Evolutionary conservation across 2,329 filamentous ascomycete genomes (phyloP).

Genomic region (Calonectria hongkongensis): DNA sequence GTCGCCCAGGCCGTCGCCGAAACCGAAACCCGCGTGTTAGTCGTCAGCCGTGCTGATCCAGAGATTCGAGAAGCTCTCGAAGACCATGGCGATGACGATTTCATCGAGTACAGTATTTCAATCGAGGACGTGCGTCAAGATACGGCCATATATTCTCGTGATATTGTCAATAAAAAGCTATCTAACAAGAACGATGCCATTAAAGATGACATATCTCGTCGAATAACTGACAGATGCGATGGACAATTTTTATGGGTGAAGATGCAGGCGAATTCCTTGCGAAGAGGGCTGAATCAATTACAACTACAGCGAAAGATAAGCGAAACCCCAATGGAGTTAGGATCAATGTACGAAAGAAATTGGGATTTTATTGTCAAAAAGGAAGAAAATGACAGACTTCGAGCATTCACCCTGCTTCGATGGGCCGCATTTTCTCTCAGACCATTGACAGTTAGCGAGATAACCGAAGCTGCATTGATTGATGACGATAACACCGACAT

Average conservation of each 20-base stretch:
- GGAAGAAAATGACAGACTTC: conserved; percentile 42
- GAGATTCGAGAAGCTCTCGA: conserved; percentile 6
- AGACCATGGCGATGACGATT: neutral
- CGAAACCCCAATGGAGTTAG: conserved; percentile 53
- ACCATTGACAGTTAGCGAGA: conserved; percentile 37
- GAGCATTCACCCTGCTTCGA: conserved; percentile 52
- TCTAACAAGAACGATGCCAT: conserved; percentile 49
- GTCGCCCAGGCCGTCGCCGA: neutral
- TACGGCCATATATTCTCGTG: neutral
- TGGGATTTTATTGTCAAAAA: conserved; percentile 53
- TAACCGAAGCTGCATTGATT: conserved; percentile 8
- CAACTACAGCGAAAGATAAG: conserved; percentile 56
- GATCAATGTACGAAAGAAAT: conserved; percentile 55
- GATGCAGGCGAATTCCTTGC: conserved; percentile 53
- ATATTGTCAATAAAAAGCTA: conserved; percentile 55
- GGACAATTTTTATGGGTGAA: conserved; percentile 60
- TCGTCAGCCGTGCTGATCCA: conserved; percentile 4
- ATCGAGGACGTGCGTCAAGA: conserved; percentile 14
- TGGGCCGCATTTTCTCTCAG: conserved; percentile 54
- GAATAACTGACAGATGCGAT: conserved; percentile 53
- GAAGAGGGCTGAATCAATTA: conserved; percentile 51
- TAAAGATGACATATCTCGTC: conserved; percentile 43
- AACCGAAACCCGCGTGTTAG: neutral
- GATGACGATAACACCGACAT: neutral
- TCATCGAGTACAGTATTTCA: neutral